A percentile compares a stretch with the other conserved stretches of the same genome.
phyloP scores from a whole-genome alignment of 257 asterid species.

The Salvia splendens region DNA sequence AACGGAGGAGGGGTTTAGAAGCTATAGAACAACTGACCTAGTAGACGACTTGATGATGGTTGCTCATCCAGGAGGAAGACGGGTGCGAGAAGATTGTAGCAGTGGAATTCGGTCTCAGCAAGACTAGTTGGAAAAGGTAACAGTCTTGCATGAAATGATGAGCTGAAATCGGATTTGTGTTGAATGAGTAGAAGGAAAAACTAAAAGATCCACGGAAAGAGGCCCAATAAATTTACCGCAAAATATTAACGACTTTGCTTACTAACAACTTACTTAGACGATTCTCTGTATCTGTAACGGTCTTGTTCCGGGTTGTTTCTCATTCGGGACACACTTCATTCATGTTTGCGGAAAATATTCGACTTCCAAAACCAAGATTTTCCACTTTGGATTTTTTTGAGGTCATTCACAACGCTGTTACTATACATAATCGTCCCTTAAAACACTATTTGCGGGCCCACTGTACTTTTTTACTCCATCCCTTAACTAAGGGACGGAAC shows the following conservation, averaged over 20 bases:
- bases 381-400: too few species aligned
- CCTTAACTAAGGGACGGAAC: too few species aligned
- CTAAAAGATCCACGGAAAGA: not conserved
- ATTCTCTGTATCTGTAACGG: too few species aligned
- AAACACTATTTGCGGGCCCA: too few species aligned
- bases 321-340: too few species aligned
- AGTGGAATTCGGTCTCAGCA: not conserved
- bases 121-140: not conserved
- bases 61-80: constrained; percentile 7
- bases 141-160: constrained; percentile 21
- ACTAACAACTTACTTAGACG: too few species aligned
- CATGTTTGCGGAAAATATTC: too few species aligned
- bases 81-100: constrained; percentile 1
- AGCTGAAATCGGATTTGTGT: constrained; percentile 3
- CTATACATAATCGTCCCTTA: too few species aligned
- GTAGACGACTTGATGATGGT: constrained; percentile 21
- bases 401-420: too few species aligned
- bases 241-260: not conserved
- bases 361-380: too few species aligned
- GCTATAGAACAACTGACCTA: constrained; percentile 30
- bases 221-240: not conserved
- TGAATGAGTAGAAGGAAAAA: not conserved
- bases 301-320: too few species aligned
- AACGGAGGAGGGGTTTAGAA: not conserved
- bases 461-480: too few species aligned